A percentile compares a stretch with the other conserved stretches of the same genome.
These are phyloP conservation scores for Phytophthora aleatoria DNA, from an alignment of 352 stramenopile genomes.

Conservation along the genomic window DNA sequence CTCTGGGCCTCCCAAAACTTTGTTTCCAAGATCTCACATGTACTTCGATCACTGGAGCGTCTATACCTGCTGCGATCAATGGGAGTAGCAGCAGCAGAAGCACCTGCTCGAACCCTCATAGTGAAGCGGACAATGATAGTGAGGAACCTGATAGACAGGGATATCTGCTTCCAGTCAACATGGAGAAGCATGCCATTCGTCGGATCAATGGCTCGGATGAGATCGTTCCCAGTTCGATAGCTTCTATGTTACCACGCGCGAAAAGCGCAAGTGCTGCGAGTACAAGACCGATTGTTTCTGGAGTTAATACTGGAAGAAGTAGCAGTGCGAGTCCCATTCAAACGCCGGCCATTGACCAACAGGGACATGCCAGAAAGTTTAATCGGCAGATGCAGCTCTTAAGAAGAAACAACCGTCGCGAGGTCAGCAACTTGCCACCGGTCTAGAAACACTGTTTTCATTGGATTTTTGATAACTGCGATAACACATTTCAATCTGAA, in stretches of 20 bases:
- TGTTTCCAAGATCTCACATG: constrained; percentile 46
- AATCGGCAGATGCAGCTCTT: constrained; percentile 71
- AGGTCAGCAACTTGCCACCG: constrained; percentile 40
- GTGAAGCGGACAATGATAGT: constrained; percentile 4
- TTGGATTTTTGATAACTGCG: too few species aligned
- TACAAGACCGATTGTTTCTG: constrained; percentile 13
- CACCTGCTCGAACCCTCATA: constrained; percentile 9
- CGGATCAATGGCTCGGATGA: constrained; percentile 19
- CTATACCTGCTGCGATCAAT: background rate
- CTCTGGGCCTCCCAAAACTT: constrained; percentile 53
- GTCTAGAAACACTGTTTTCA: constrained; percentile 27
- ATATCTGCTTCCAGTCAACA: constrained; percentile 55
- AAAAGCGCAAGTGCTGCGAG: constrained; percentile 11
- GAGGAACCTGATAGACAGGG: constrained; percentile 23
- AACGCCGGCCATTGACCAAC: constrained; percentile 34
- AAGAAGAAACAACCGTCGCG: constrained; percentile 62
- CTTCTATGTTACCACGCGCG: constrained; percentile 7
- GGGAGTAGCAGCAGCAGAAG: constrained; percentile 26
- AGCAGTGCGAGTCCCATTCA: constrained; percentile 1
- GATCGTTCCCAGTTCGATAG: constrained; percentile 28
- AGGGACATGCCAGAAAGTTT: constrained; percentile 68
- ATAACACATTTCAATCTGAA: too few species aligned
- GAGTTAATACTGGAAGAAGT: background rate
- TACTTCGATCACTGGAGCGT: background rate
- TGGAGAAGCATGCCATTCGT: constrained; percentile 57